Evolutionary conservation across 345 rosid genomes (phyloP), one percentile per base, ranked within the genome.

Genomic region (thale cress (Arabidopsis thaliana)): DNA sequence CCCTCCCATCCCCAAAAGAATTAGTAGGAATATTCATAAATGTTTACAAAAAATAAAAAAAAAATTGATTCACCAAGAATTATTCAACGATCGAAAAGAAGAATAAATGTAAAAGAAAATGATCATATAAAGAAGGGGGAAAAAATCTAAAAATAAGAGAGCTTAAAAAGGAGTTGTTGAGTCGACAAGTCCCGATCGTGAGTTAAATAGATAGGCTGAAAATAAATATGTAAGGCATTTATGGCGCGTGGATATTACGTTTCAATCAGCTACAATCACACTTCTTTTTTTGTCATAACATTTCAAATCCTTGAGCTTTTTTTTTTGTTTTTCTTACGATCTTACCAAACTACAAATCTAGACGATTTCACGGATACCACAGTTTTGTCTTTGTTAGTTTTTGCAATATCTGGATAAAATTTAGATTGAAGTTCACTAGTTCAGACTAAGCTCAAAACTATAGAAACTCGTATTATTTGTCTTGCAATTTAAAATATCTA

Each of bases 171-270:
- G 57, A 61, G 64, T 61, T 76, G 20, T 53, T 45, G 70, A 44
- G 58, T 69, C 50, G 80, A 44, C 51, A 69, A 69, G 80, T 76
- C 75, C 34, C 70, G 65, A 76, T 62, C 65, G 61, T 69, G 65
- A 69, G 20, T 67, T 56, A 6, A 44, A 36, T 57, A 36, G 67
- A 40, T 75, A 23, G 32, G 49, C 34, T 48, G 58, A 65, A 32
- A 58, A 64, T 56, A 20, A 24, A 57, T 44, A 73, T 66, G 66
- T 51, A 62, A 50, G 7, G 37, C 73, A 50, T 75, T 75, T 61
- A 62, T 53, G 71, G 44, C 60, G 67, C 71, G 37, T 77, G 66
- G 37, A 55, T 63, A 44, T 23, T 37, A 49, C 36, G 33, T 69
- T 44, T 53, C 64, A 12, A 76, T 69, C 65, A 76, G 1, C n/a